Evolutionary conservation across 2,329 filamentous ascomycete species (phyloP).

Genomic region (Penicillium sp.): DNA sequence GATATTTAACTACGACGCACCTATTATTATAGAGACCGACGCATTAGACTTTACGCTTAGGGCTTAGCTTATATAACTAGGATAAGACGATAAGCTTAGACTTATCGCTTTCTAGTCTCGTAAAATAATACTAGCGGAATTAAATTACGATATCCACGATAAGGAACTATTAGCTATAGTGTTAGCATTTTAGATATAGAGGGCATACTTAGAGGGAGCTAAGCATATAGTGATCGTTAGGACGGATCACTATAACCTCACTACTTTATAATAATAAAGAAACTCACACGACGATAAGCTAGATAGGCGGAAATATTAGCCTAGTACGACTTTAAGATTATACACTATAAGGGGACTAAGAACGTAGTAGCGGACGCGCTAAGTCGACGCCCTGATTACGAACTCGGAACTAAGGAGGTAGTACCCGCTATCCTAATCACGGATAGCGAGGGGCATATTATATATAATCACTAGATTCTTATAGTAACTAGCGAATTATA

Average conservation of each 20-base stretch:
- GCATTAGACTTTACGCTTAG: background rate
- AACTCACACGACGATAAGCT: background rate
- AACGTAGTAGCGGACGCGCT: background rate
- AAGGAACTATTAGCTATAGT: conserved; percentile 3
- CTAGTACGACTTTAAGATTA: background rate
- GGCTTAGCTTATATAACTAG: too few species aligned
- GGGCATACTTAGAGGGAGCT: background rate
- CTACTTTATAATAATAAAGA: background rate
- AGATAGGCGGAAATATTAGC: background rate
- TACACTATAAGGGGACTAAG: background rate
- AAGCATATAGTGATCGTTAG: background rate
- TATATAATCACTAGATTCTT: background rate
- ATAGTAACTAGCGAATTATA: background rate
- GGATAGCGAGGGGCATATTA: background rate
- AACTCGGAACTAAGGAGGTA: background rate
- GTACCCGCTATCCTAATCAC: background rate
- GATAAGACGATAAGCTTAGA: background rate
- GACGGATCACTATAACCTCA: background rate
- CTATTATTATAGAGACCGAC: background rate
- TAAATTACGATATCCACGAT: background rate
- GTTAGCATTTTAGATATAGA: background rate
- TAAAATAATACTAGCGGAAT: background rate
- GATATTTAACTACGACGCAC: background rate
- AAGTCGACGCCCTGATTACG: background rate
- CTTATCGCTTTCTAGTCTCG: conserved; percentile 1